Evolutionary conservation across 768 basidiomycete genomes (phyloP).

Genomic region (Chalciporus chontae): DNA sequence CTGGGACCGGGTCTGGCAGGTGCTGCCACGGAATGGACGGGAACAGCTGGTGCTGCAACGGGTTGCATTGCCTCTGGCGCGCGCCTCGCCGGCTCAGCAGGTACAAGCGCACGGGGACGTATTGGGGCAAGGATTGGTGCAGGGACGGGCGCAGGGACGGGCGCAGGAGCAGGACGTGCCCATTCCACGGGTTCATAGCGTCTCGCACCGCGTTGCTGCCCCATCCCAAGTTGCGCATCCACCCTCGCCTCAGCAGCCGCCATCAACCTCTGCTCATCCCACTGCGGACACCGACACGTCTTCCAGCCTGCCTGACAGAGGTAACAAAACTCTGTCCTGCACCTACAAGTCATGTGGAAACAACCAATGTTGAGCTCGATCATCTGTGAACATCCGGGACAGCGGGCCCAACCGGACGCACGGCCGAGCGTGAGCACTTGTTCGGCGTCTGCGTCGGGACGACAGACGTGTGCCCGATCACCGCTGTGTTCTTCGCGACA

Average conservation of each 20-base stretch:
- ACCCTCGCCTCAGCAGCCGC: conserved; percentile 45
- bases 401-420: conserved; percentile 34
- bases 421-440: conserved; percentile 27
- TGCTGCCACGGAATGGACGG: neutral
- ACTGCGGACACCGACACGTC: conserved; percentile 58
- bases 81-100: neutral
- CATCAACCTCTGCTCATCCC: conserved; percentile 50
- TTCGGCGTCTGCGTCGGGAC: conserved; percentile 21
- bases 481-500: conserved; percentile 25
- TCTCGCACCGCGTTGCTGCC: conserved; percentile 29
- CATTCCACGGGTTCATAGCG: conserved; percentile 27
- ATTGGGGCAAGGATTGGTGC: neutral
- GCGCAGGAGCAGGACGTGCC: neutral
- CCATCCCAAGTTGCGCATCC: conserved; percentile 32
- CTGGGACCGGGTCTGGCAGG: neutral
- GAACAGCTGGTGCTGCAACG: neutral
- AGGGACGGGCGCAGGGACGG: neutral
- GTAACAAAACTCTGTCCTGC: conserved; percentile 39
- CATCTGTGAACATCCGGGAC: conserved; percentile 38
- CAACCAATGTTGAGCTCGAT: conserved; percentile 38
- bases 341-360: conserved; percentile 40
- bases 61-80: too few relatives aligned
- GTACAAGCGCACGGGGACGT: neutral
- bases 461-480: conserved; percentile 24
- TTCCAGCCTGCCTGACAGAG: conserved; percentile 60